Evolutionary conservation across 1,139 yeast genomes (phyloP).

Genomic region (Magnusiomyces clavatus): DNA sequence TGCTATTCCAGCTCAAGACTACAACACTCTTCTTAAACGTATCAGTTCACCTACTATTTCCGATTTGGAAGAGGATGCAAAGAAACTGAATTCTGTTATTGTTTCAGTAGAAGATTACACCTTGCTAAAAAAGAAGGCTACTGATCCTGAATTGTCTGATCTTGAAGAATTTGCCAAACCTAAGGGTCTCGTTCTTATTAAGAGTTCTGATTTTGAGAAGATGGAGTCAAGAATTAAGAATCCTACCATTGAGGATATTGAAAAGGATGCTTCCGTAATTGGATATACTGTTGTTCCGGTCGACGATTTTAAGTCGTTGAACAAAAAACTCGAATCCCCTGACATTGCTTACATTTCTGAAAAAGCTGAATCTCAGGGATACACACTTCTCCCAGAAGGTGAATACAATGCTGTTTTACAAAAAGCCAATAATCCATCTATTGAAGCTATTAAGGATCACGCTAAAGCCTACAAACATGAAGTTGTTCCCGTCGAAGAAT

Average conservation of each 20-base stretch:
- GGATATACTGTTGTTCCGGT: constrained; percentile 31
- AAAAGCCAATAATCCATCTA: constrained; percentile 32
- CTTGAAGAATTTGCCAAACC: constrained; percentile 19
- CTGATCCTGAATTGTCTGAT: constrained; percentile 18
- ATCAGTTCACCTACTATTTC: constrained; percentile 8
- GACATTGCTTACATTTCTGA: constrained; percentile 3
- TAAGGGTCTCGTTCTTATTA: constrained; percentile 23
- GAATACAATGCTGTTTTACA: constrained; percentile 28
- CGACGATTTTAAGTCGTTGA: constrained; percentile 17
- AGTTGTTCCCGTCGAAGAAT: constrained; percentile 21
- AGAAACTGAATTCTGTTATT: constrained; percentile 10
- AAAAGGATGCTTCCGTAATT: constrained; percentile 16
- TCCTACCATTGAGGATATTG: constrained; percentile 17
- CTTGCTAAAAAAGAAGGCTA: constrained; percentile 17
- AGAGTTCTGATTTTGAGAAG: constrained; percentile 9
- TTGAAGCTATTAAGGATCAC: constrained; percentile 32
- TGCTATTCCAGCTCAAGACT: constrained; percentile 23
- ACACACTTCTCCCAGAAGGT: constrained; percentile 11
- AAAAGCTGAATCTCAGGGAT: constrained; percentile 8
- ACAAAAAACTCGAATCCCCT: constrained; percentile 7
- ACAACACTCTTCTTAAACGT: constrained; percentile 9
- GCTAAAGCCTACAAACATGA: constrained; percentile 23
- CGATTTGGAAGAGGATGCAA: constrained; percentile 9
- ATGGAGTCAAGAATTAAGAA: constrained; percentile 14
- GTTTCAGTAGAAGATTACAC: constrained; percentile 9